Evolutionary conservation across 768 basidiomycete species (phyloP), one percentile per base, ranked within the genome.

Genomic region (Calocera viscosa): DNA sequence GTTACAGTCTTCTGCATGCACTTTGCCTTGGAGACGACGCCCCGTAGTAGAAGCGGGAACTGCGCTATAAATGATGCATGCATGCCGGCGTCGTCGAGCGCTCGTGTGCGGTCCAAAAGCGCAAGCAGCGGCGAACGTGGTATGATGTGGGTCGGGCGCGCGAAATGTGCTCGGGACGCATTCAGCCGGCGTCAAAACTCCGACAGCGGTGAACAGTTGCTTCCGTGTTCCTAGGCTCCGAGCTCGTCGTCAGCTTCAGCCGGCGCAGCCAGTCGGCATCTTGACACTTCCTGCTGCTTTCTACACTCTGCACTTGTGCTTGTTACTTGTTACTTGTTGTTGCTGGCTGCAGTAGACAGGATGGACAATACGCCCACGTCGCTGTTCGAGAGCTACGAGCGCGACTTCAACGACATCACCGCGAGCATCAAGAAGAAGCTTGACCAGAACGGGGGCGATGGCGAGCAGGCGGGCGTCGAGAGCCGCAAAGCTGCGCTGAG

Each of bases 341-440:
- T 19, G 39, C 39, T 40, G 39, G 10, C 39, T 40, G 39, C 8
- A 7, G 26, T 12, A 47, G 65, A 26, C 24, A 49, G n/a, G 30
- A 93, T 92, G 90, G 89, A 92, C 75, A 85, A 82, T 72, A 88
- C 90, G 7, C 89, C 91, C 14, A 90, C 89, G 3, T 81, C 89
- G 34, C 82, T 92, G n/a, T 93, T 93, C 72, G 88, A 93, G 70
- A 87, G 86, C 16, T 97, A 98, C 73, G 92, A 95, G 73, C 86
- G 88, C 73, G 95, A 97, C 78, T 94, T 96, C 75, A 82, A 86
- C 72, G 86, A 90, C 73, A 86, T 95, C 72, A 80, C 94, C 32
- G 79, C 82, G 40, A 85, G 85, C 65, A 85, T 96, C 69, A 82
- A 82, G 67, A 82, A 83, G 63, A 93, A 91, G 77, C 84, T 97